phyloP scores from a whole-genome alignment of 176 grass and related monocot species.

The Zoysia japonica region DNA sequence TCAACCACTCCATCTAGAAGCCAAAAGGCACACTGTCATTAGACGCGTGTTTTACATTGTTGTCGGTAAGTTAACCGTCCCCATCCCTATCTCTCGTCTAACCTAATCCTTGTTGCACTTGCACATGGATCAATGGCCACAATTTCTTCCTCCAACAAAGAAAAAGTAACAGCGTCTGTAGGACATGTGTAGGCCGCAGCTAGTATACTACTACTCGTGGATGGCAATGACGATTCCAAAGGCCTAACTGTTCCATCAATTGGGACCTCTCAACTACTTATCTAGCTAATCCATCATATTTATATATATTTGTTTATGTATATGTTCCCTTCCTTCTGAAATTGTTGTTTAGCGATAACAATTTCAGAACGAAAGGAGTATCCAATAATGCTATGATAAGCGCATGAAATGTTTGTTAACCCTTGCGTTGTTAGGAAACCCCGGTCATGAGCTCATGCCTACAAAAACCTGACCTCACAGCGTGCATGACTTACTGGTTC shows the following conservation, averaged over 20 bases:
- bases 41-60: not conserved
- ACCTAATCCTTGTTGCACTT: slow-evolving; percentile 9
- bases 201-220: not conserved
- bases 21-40: not conserved
- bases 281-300: no score
- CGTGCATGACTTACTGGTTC: not conserved
- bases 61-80: slow-evolving; percentile 35
- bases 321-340: no score
- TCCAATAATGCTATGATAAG: no score
- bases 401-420: not conserved
- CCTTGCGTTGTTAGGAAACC: not conserved
- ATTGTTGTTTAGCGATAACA: not conserved
- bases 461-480: slow-evolving; percentile 16
- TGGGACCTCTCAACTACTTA: not conserved
- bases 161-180: slow-evolving; percentile 14
- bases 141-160: not conserved
- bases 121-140: not conserved
- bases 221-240: slow-evolving; percentile 2
- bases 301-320: no score
- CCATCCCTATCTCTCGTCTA: slow-evolving; percentile 37
- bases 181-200: not conserved
- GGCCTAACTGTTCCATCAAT: not conserved
- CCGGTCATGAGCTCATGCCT: slow-evolving; percentile 37
- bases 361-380: not conserved
- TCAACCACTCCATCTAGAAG: slow-evolving; percentile 51